Evolutionary conservation across 257 asterid genomes (phyloP).

Genomic region (Penstemon davidsonii): DNA sequence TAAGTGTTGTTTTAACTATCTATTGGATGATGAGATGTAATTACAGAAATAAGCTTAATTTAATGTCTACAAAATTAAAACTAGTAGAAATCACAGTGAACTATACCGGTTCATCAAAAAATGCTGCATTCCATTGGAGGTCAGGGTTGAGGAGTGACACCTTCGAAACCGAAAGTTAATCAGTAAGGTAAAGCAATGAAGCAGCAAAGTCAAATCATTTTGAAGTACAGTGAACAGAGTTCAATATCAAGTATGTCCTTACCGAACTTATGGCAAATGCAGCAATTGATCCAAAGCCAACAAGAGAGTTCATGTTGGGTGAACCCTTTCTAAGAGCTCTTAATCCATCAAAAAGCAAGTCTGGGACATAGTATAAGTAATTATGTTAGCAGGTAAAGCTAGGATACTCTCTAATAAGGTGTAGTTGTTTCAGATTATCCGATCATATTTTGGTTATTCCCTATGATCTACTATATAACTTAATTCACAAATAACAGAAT

Average conservation of each 20-base stretch:
- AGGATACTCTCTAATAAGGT: neutral
- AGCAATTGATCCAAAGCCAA: conserved; percentile 96
- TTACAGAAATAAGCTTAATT: conserved; percentile 4
- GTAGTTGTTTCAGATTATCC: neutral
- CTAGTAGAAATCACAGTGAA: conserved; percentile 25
- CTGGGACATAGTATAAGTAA: conserved; percentile 42
- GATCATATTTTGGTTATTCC: neutral
- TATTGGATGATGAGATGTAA: neutral
- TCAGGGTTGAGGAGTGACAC: conserved; percentile 86
- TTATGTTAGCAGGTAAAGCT: conserved; percentile 22
- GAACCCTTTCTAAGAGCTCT: conserved; percentile 82
- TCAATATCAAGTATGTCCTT: conserved; percentile 34
- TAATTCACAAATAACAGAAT: neutral
- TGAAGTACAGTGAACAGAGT: conserved; percentile 24
- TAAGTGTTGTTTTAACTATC: neutral
- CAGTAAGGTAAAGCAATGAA: conserved; percentile 16
- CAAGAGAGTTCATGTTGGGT: conserved; percentile 98
- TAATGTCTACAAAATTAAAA: conserved; percentile 20
- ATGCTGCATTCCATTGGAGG: conserved; percentile 90
- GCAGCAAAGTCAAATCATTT: conserved; percentile 19
- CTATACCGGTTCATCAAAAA: conserved; percentile 96
- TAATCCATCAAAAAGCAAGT: conserved; percentile 84
- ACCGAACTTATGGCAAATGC: conserved; percentile 94
- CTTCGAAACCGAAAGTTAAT: conserved; percentile 38
- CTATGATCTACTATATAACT: neutral